These are phyloP conservation scores for Annulohypoxylon truncatum DNA, from an alignment of 2,329 filamentous ascomycete genomes.

Conservation along the genomic window DNA sequence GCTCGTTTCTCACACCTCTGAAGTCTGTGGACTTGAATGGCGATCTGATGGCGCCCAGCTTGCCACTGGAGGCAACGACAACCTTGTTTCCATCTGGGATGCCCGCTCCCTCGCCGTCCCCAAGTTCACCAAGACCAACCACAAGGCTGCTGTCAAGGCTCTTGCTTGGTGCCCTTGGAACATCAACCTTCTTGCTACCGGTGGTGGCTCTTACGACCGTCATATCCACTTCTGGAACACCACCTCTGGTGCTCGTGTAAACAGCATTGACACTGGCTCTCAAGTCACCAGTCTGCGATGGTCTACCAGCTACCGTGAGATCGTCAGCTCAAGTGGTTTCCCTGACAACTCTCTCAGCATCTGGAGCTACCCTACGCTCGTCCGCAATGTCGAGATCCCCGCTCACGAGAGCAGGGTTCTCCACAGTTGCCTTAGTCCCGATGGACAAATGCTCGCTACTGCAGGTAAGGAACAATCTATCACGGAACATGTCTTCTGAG, in stretches of 20 bases:
- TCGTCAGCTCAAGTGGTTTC: constrained; percentile 96
- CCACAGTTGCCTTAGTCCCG: constrained; percentile 95
- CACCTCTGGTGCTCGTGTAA: constrained; percentile 94
- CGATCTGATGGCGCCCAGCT: constrained; percentile 95
- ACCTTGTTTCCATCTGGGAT: constrained; percentile 99
- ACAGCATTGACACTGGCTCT: constrained; percentile 98
- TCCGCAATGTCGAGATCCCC: constrained; percentile 97
- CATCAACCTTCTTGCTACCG: constrained; percentile 94
- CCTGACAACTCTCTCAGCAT: constrained; percentile 99
- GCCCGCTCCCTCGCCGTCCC: constrained; percentile 91
- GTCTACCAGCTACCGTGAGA: constrained; percentile 97
- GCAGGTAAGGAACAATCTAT: constrained; percentile 68
- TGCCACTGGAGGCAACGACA: constrained; percentile 97
- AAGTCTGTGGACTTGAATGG: constrained; percentile 99
- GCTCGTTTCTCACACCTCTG: constrained; percentile 95
- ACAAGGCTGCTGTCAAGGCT: constrained; percentile 98
- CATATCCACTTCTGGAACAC: constrained; percentile 99
- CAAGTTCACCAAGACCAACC: constrained; percentile 99
- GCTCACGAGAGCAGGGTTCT: constrained; percentile 97
- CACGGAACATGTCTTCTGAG: neutral
- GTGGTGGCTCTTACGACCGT: constrained; percentile 94
- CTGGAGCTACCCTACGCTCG: constrained; percentile 97
- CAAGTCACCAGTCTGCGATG: constrained; percentile 97
- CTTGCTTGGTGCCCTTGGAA: constrained; percentile 99
- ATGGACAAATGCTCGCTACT: constrained; percentile 97